Evolutionary conservation across 164 flowering plant species (phyloP).

Genomic region (Berberis vulgaris): DNA sequence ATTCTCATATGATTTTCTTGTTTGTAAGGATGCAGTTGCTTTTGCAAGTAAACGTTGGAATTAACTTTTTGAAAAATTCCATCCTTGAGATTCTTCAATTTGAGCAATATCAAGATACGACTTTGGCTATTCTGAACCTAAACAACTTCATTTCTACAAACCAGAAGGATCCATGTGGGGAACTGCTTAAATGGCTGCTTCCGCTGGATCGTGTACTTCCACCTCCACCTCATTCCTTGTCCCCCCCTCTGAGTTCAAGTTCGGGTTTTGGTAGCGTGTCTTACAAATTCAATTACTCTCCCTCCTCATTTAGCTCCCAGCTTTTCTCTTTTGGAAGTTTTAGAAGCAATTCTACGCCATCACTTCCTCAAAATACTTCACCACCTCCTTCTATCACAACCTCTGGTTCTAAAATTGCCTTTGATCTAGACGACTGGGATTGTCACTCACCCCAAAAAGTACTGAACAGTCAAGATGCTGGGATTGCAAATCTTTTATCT

Average conservation of each 20-base stretch:
- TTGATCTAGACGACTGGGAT: slow-evolving; percentile 74
- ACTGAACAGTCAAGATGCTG: slow-evolving; percentile 32
- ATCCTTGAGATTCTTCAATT: slow-evolving; percentile 52
- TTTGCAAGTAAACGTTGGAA: too few species aligned
- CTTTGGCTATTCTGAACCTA: slow-evolving; percentile 21
- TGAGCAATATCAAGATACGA: slow-evolving; percentile 52
- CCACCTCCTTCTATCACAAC: slow-evolving; percentile 32
- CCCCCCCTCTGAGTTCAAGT: slow-evolving; percentile 61
- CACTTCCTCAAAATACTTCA: slow-evolving; percentile 55
- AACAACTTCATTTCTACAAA: slow-evolving; percentile 24
- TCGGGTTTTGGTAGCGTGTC: slow-evolving; percentile 40
- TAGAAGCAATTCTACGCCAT: slow-evolving; percentile 95
- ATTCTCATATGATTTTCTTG: too few species aligned
- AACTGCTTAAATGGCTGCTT: slow-evolving; percentile 82
- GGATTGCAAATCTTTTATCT: slow-evolving; percentile 56
- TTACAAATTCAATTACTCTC: slow-evolving; percentile 32
- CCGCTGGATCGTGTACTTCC: slow-evolving; percentile 65
- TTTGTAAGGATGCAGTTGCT: too few species aligned
- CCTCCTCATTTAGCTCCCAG: slow-evolving; percentile 61
- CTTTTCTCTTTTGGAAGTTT: slow-evolving; percentile 77
- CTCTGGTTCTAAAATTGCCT: slow-evolving; percentile 43
- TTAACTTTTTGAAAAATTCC: too few species aligned
- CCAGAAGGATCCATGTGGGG: slow-evolving; percentile 41
- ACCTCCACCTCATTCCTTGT: slow-evolving; percentile 49
- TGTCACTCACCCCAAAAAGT: slow-evolving; percentile 39